Base-by-base conservation (phyloP, 192 early-diverging fungal genomes). In the Chytriomyces sp. region DNA sequence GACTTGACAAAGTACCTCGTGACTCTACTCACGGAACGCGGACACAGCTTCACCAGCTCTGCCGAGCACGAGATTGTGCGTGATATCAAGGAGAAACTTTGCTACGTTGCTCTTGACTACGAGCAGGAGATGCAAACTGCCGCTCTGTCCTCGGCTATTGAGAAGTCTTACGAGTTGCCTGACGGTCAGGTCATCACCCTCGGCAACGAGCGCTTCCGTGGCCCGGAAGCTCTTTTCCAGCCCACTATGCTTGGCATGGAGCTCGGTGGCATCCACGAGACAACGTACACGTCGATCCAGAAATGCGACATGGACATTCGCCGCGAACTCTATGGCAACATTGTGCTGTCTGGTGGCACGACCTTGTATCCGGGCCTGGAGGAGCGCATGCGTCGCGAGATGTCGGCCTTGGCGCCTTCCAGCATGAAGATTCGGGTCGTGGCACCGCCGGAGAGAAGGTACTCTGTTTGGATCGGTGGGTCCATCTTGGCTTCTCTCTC, bases 11-110 rank as follows among this genome's bases (percentile, higher is more conserved):
- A 95, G 61, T 91, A 96, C 86, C 86, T 96, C 40, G 91, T 91
- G 91, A 93, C 89, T 72, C 90, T 95, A 81, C 91, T 98, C 75
- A 93, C 90, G 76, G 93, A 97, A 83, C 93, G 95, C 76, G 97
- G 97, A 80, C 93, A 98, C 90, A 85, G 93, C 36, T 94, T 96
- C 90, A 90, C 89, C 64, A 97, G 94, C 85, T 91, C 94, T 30
- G 93, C 96, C 73, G 96, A 97, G 85, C 90, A 92, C 81, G 96
- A 97, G 91, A 96, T 96, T 74, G 95, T 96, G 75, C 94, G 96
- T 83, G 94, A 98, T 78, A 97, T 99, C 86, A 99, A 99, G 90
- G 97, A 98, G 85, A 98, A 96, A 91, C 90, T 96, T 74, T 93
- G 94, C 87, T 98, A 98, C 80, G 95, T 96, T 76, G 95, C 95